phyloP scores from a whole-genome alignment of 2,329 filamentous ascomycete species.

The Colletotrichum sp. region DNA sequence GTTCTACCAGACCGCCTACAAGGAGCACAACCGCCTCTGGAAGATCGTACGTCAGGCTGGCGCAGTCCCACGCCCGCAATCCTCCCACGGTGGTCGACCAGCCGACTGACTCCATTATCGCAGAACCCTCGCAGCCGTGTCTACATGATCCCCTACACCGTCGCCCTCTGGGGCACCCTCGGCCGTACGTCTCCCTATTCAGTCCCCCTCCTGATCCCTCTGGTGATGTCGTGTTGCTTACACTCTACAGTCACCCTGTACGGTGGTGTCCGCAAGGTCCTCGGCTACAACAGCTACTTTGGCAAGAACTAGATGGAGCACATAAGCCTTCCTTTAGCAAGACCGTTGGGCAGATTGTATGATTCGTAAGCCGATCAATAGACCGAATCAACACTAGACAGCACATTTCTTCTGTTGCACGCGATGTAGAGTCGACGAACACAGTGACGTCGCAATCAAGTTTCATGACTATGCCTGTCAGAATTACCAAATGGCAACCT shows the following conservation, averaged over 20 bases:
- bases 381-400: neutral
- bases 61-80: neutral
- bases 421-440: neutral
- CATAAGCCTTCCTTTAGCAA: neutral
- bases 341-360: neutral
- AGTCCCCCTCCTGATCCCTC: neutral
- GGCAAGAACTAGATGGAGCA: conserved; percentile 51
- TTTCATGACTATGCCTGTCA: conserved; percentile 3
- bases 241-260: conserved; percentile 61
- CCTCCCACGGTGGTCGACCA: neutral
- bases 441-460: neutral
- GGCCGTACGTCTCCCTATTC: conserved; percentile 55
- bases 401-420: neutral
- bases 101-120: conserved; percentile 1
- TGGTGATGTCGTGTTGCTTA: conserved; percentile 23
- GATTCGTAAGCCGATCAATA: conserved; percentile 16
- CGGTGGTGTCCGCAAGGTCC: conserved; percentile 74
- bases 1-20: conserved; percentile 76
- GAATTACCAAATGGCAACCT: neutral
- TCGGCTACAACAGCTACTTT: conserved; percentile 83
- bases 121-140: conserved; percentile 69
- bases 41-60: conserved; percentile 69
- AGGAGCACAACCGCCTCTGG: conserved; percentile 74
- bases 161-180: conserved; percentile 66
- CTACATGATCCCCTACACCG: conserved; percentile 73